Base-by-base conservation (phyloP, 2,329 filamentous ascomycete species). In the Calonectria honghensis region DNA sequence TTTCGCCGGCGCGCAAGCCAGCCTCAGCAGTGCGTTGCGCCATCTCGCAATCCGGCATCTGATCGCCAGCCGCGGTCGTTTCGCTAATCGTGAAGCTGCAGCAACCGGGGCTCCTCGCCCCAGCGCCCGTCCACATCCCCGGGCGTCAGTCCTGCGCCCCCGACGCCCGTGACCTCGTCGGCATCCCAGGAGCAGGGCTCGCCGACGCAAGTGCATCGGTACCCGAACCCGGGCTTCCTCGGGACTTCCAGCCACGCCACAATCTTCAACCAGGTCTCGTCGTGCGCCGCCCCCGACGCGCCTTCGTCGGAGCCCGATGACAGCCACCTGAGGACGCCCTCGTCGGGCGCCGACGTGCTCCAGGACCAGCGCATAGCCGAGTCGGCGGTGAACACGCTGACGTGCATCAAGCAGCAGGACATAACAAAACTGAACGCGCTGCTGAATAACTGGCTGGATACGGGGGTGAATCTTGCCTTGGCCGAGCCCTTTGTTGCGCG, bases 171-270 rank as follows among this genome's bases (percentile, higher is more conserved):
- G 4, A 7, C 66, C 41, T 65, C 71, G 18, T 31, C 51, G 48
- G 29, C 48, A n/a, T 51, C 45, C 6, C 65, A 68, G n/a, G 57
- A 63, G n/a, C 57, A 63, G 57, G 35, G 35, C 57, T 63, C 57
- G 3, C 57, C 57, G 7, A 45, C 65, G 14, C 65, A 61, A 24
- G 6, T 68, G 9, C 71, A 70, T 52, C 66, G 57, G 31, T 73
- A 73, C n/a, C 71, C 71, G 18, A 70, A 73, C 37, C 71, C 71
- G 10, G 71, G 71, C 20, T 73, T 54, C 27, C 71, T 73, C 13
- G 71, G 71, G 3, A 63, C 48, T 6, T 73, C 66, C 11, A 73
- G 71, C 50, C 71, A 73, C 39, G 57, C 71, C 20, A 70, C 71
- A 4, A 64, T 73, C 35, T 73, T 70, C 50, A 70, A 70, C 27